phyloP scores from a whole-genome alignment of 1,284 basidiomycete species.

The Caloboletus firmus region DNA sequence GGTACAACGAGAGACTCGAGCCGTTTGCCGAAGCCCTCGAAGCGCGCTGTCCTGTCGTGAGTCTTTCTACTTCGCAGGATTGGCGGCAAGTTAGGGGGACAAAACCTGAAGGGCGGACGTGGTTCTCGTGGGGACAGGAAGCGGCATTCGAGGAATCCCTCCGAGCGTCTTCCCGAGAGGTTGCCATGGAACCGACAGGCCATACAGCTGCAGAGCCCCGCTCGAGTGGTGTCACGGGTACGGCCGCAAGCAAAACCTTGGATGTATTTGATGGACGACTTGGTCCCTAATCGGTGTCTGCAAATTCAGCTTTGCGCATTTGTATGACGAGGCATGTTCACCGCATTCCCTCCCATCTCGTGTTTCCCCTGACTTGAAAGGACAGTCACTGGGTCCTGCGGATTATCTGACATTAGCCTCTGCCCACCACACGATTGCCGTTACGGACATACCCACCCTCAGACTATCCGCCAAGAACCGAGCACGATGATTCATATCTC shows the following conservation, averaged over 20 bases:
- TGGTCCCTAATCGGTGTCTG: conserved; percentile 46
- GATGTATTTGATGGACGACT: not conserved
- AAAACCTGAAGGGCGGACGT: conserved; percentile 28
- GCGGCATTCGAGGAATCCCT: not conserved
- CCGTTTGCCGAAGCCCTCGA: conserved; percentile 42
- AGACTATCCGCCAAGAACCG: conserved; percentile 53
- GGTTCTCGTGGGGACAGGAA: conserved; percentile 32
- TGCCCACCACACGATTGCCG: conserved; percentile 49
- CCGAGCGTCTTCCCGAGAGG: not conserved
- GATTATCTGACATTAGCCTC: conserved; percentile 69
- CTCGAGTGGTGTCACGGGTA: not conserved
- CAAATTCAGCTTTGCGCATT: conserved; percentile 57
- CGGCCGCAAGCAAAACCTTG: not conserved
- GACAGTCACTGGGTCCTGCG: conserved; percentile 60
- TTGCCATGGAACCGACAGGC: not conserved
- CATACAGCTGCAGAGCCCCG: not conserved
- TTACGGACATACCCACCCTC: conserved; percentile 44
- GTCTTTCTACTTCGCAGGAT: conserved; percentile 41
- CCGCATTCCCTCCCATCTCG: not conserved
- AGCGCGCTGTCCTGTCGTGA: conserved; percentile 51
- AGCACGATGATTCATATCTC: conserved; percentile 68
- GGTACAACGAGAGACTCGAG: conserved; percentile 47
- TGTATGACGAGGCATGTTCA: conserved; percentile 55
- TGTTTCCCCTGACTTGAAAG: not conserved
- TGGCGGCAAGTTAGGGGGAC: conserved; percentile 25